A percentile compares a stretch with the other conserved stretches of the same genome.
phyloP scores from a whole-genome alignment of 345 rosid species.

The Gossypium arboreum region DNA sequence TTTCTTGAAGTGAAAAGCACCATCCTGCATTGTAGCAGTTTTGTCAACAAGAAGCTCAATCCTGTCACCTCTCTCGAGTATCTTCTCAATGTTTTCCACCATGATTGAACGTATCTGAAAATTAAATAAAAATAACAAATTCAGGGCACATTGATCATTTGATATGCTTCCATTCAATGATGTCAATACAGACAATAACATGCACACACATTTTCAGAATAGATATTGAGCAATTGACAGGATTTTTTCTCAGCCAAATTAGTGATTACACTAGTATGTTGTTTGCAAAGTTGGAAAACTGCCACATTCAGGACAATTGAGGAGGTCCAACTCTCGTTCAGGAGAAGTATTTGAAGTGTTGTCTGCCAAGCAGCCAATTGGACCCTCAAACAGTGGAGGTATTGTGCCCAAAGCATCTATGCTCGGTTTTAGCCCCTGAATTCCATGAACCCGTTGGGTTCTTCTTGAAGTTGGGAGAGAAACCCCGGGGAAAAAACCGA shows the following conservation, averaged over 20 bases:
- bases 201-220: background rate
- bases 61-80: slow-evolving; percentile 92
- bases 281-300: background rate
- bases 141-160: background rate
- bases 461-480: no score
- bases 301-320: background rate
- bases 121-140: background rate
- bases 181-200: background rate
- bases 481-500: no score
- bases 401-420: no score
- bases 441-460: no score
- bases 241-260: background rate
- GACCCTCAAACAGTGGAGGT: no score
- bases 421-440: no score
- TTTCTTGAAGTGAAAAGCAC: slow-evolving; percentile 85
- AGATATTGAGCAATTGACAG: background rate
- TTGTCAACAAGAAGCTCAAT: slow-evolving; percentile 96
- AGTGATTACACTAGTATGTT: background rate
- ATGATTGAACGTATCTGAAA: slow-evolving; percentile 83
- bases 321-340: no score
- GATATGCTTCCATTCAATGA: background rate
- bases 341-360: no score
- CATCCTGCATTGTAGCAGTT: slow-evolving; percentile 94
- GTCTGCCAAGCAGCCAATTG: no score
- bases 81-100: slow-evolving; percentile 97